Conservation (phyloP, 805 yeast species). For the Wickerhamomyces ciferrii region DNA sequence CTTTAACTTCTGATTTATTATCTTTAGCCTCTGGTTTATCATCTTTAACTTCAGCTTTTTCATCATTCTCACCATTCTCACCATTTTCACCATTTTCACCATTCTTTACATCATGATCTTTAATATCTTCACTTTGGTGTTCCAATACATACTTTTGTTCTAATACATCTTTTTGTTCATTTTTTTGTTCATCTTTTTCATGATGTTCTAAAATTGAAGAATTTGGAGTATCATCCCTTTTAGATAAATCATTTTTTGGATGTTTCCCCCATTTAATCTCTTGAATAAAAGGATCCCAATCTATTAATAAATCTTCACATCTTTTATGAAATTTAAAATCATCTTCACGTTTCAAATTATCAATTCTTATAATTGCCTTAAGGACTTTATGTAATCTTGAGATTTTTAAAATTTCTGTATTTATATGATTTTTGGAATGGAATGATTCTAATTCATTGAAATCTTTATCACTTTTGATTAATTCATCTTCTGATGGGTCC, state of each 20-base stretch:
- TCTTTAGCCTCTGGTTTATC: too few relatives aligned
- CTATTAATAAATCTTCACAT: conserved; percentile 32
- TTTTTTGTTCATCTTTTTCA: background rate
- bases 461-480: conserved; percentile 17
- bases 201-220: conserved; percentile 4
- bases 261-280: conserved; percentile 29
- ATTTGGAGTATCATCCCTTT: conserved; percentile 16
- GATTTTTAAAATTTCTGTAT: conserved; percentile 31
- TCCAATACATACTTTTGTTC: too few relatives aligned
- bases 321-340: conserved; percentile 41
- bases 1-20: background rate
- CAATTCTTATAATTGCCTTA: conserved; percentile 38
- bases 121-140: too few relatives aligned
- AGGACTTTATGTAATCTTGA: conserved; percentile 50
- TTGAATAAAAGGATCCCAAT: conserved; percentile 36
- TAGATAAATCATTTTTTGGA: too few relatives aligned
- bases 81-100: background rate
- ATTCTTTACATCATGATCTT: too few relatives aligned
- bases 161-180: background rate
- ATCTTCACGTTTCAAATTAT: conserved; percentile 34
- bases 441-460: conserved; percentile 37
- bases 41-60: too few relatives aligned
- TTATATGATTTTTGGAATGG: conserved; percentile 24
- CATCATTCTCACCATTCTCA: background rate
- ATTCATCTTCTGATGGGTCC: conserved; percentile 35